Base-by-base conservation (phyloP, 805 yeast species). In the Candida michaelii region DNA sequence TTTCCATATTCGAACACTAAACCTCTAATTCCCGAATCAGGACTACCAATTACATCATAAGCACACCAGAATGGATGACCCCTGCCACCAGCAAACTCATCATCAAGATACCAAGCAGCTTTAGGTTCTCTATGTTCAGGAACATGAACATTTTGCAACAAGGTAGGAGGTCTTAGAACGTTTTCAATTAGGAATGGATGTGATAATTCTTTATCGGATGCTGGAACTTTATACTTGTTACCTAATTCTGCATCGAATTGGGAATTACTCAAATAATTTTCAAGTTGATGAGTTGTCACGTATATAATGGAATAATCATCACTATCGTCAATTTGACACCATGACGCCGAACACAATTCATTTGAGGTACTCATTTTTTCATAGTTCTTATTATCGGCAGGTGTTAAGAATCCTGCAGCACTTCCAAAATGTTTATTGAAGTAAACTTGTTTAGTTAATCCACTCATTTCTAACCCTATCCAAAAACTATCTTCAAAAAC, bases 301-400 rank as follows among this genome's bases (percentile, higher is more conserved):
- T 63, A 66, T 8, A 63, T 27, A 21, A 66, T 46, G 1, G 52
- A 45, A 32, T 41, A 42, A 29, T 53, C 56, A 35, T 65, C 64
- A 2, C 19, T 43, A 16, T 53, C 65, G 32, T 50, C 50, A 2
- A 63, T 31, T 45, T 66, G 71, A 4, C 61, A 66, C 70, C 71
- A 65, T 11, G 70, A 63, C 12, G 67, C 48, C 10, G 70, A 63
- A 44, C 72, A 66, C 7, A 66, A 40, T 42, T 66, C 71, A 4
- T 51, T 46, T 4, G 71, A 52, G 13, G 46, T 31, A 1, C 60
- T 54, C 4, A 52, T 42, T 8, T 43, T 39, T 1, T 49, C 44
- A 6, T 33, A 42, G 3, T 62, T 57, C 9, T 51, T 40, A 30
- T 61, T 65, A 19, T 44, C 49, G 1, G 32, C 33, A 1, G 69